A percentile compares a stretch with the other conserved stretches of the same genome.
phyloP scores from a whole-genome alignment of 2,329 filamentous ascomycete genomes.

The Aspergillus uvarum region DNA sequence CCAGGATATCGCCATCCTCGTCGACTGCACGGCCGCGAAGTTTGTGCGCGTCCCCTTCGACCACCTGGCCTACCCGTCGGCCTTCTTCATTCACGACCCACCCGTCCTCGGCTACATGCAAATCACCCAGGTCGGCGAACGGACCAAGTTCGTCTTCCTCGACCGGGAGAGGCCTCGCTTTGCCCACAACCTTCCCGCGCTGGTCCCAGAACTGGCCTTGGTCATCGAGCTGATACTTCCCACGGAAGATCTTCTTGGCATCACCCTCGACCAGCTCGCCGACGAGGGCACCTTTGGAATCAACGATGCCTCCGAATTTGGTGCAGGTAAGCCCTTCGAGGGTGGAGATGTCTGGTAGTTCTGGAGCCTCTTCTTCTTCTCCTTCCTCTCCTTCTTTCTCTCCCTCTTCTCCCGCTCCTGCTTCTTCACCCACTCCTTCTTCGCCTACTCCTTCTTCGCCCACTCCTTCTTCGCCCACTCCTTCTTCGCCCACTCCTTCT shows the following conservation, averaged over 20 bases:
- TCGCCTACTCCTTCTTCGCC: not conserved
- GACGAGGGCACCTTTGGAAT: slow-evolving; percentile 46
- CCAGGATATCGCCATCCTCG: slow-evolving; percentile 62
- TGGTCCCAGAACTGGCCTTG: slow-evolving; percentile 65
- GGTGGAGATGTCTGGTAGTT: slow-evolving; percentile 35
- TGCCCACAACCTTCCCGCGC: slow-evolving; percentile 62
- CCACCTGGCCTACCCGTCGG: slow-evolving; percentile 51
- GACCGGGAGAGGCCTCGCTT: slow-evolving; percentile 49
- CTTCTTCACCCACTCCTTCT: not conserved
- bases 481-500: not conserved
- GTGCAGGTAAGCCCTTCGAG: slow-evolving; percentile 44
- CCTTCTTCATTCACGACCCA: slow-evolving; percentile 51
- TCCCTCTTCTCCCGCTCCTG: not conserved
- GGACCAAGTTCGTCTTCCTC: slow-evolving; percentile 41
- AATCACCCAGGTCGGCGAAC: slow-evolving; percentile 48
- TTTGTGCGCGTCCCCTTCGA: slow-evolving; percentile 60
- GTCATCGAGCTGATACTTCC: slow-evolving; percentile 48
- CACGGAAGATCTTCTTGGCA: slow-evolving; percentile 57
- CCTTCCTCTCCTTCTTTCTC: not conserved
- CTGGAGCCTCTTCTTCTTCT: not conserved
- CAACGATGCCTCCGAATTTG: slow-evolving; percentile 46
- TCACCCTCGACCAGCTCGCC: slow-evolving; percentile 63
- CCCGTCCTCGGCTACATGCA: slow-evolving; percentile 49
- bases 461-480: not conserved
- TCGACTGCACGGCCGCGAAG: slow-evolving; percentile 60